Evolutionary conservation across 2,329 filamentous ascomycete genomes (phyloP), one percentile per base, ranked within the genome.

Genomic region (Tothia fuscella): DNA sequence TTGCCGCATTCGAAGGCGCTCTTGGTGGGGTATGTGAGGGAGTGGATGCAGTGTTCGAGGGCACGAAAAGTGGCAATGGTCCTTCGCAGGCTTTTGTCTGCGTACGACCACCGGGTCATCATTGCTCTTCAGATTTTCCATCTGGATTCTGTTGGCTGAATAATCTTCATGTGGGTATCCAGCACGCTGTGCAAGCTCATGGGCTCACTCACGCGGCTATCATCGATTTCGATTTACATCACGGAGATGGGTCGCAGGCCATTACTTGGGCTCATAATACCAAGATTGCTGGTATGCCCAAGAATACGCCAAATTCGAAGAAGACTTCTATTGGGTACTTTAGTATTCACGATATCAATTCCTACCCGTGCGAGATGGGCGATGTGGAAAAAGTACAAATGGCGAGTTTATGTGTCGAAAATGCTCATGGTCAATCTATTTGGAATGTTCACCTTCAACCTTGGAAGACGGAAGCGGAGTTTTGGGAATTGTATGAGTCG

Each of bases 111-210:
- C 91, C 91, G 0, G 91, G 91, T 1, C 91, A 98, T 57, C 91
- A 98, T 56, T 98, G 91, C 62, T 94, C 89, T 2, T 77, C 85
- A 3, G 76, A 82, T 38, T 80, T 82, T 52, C 91, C 91, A 0
- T 95, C 89, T 2, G 91, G 91, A 0, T 98, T 98, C 57, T 98
- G 91, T 64, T 98, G 91, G 89, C 66, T 98, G 38, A 98, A 98
- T 60, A 98, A 98, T 56, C 87, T 98, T 1, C 89, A 96, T 56
- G 85, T 98, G 17, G 91, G 89, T 0, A 94, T 98, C 49, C 83
- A 93, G 59, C 84, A 98, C 58, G 89, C 80, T 9, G 80, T 85
- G 16, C 76, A 89, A 47, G 74, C 73, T 29, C 82, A 98, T 55
- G 87, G 82, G 0, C 65, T 96, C 21, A 96, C 89, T 0, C 91